Evolutionary conservation across 257 asterid species (phyloP).

Genomic region (Nemophila menziesii): DNA sequence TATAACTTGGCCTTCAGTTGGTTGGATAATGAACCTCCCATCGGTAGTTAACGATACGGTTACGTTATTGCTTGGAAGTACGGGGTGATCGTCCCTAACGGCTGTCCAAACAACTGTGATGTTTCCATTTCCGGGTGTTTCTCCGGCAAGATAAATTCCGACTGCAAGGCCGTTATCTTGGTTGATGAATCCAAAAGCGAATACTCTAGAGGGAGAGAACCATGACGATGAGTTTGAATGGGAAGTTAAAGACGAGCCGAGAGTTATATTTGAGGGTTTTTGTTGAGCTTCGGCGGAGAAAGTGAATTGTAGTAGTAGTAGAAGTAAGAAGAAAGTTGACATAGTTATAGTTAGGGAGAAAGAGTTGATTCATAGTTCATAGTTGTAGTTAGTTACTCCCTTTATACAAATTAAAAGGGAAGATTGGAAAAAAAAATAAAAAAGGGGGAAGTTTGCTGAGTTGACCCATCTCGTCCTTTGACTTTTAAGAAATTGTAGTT

Average conservation of each 20-base stretch:
- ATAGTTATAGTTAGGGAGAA: too few species aligned
- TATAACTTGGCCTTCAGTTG: constrained; percentile 3
- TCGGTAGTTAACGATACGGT: constrained; percentile 14
- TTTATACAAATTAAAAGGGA: too few species aligned
- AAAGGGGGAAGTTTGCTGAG: too few species aligned
- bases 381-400: too few species aligned
- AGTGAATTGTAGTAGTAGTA: too few species aligned
- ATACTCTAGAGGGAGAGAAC: constrained; percentile 11
- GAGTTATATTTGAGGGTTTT: constrained; percentile 19
- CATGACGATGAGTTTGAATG: constrained; percentile 15
- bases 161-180: constrained; percentile 17
- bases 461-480: too few species aligned
- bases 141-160: constrained; percentile 10
- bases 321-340: too few species aligned
- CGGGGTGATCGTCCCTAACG: constrained; percentile 10
- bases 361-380: too few species aligned
- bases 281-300: too few species aligned
- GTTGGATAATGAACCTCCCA: constrained; percentile 27
- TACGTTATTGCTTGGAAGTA: constrained; percentile 5
- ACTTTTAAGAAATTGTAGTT: too few species aligned
- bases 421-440: too few species aligned
- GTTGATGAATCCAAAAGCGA: too few species aligned
- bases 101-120: constrained; percentile 27
- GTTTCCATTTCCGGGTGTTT: constrained; percentile 8
- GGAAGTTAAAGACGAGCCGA: constrained; percentile 34